phyloP scores from a whole-genome alignment of 1,139 yeast species.

The Diutina sp. region DNA sequence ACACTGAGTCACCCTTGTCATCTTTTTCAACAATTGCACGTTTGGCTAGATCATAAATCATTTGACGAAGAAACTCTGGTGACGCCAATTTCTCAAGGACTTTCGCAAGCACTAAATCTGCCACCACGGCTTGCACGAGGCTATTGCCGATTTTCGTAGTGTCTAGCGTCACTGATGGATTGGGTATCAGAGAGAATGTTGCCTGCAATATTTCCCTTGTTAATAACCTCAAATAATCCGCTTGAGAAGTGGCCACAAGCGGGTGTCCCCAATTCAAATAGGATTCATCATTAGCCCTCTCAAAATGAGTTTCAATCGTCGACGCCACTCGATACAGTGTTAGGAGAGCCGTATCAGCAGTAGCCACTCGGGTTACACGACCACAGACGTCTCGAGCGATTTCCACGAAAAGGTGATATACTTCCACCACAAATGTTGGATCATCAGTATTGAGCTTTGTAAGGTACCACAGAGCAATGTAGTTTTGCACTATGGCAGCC shows the following conservation, averaged over 20 bases:
- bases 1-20: too few species aligned
- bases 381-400: background rate
- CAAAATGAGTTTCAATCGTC: conserved; percentile 5
- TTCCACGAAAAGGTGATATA: conserved; percentile 11
- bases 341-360: background rate
- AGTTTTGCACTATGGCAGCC: conserved; percentile 20
- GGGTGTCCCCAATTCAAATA: background rate
- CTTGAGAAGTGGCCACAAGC: background rate
- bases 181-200: conserved; percentile 10
- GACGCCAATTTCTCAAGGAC: conserved; percentile 16
- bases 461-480: conserved; percentile 28
- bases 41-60: conserved; percentile 4
- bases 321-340: conserved; percentile 9
- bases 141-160: conserved; percentile 12
- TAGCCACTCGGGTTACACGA: conserved; percentile 9
- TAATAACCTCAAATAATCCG: conserved; percentile 16
- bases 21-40: background rate
- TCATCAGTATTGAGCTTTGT: conserved; percentile 26
- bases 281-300: conserved; percentile 4
- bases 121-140: conserved; percentile 16
- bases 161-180: conserved; percentile 11
- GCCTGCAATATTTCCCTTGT: conserved; percentile 12
- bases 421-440: conserved; percentile 17
- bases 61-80: conserved; percentile 17
- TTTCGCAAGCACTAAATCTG: conserved; percentile 23